Percentiles rank a stretch among this genome's conserved stretches.
Conservation (phyloP, 805 yeast species). For the Candida chauliodis region DNA sequence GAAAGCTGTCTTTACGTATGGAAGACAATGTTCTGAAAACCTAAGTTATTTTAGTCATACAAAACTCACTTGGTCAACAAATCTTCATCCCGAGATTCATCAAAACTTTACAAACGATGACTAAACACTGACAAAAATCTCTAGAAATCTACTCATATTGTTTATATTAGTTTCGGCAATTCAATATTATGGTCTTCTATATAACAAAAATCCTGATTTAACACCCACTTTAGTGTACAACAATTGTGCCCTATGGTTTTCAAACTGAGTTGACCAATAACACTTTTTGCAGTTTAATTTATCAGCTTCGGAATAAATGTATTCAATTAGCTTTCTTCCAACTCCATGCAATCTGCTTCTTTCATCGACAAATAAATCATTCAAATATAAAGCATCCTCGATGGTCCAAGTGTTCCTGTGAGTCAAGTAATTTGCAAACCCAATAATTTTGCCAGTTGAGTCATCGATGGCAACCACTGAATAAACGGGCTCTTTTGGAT, state of each 20-base stretch:
- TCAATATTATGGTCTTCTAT: constrained; percentile 24
- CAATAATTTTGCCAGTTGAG: constrained; percentile 34
- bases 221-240: constrained; percentile 50
- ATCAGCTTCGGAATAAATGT: constrained; percentile 47
- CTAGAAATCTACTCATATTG: background rate
- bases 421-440: constrained; percentile 47
- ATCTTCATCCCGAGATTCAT: too few relatives aligned
- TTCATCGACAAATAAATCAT: constrained; percentile 48
- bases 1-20: too few relatives aligned
- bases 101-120: too few relatives aligned
- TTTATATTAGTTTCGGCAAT: background rate
- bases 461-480: constrained; percentile 46
- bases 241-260: constrained; percentile 55
- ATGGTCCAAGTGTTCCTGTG: constrained; percentile 52
- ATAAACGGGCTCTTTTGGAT: constrained; percentile 43
- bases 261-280: constrained; percentile 53
- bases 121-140: too few relatives aligned
- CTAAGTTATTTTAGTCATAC: background rate
- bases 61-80: too few relatives aligned
- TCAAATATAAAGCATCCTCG: constrained; percentile 43
- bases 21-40: background rate
- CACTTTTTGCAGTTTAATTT: constrained; percentile 36
- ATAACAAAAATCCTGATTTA: constrained; percentile 35
- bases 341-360: constrained; percentile 39
- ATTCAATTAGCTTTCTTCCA: constrained; percentile 50